A percentile compares a stretch with the other conserved stretches of the same genome.
These are phyloP conservation scores for Sparassis latifolia DNA, from an alignment of 1,284 basidiomycete genomes.

Conservation along the genomic window DNA sequence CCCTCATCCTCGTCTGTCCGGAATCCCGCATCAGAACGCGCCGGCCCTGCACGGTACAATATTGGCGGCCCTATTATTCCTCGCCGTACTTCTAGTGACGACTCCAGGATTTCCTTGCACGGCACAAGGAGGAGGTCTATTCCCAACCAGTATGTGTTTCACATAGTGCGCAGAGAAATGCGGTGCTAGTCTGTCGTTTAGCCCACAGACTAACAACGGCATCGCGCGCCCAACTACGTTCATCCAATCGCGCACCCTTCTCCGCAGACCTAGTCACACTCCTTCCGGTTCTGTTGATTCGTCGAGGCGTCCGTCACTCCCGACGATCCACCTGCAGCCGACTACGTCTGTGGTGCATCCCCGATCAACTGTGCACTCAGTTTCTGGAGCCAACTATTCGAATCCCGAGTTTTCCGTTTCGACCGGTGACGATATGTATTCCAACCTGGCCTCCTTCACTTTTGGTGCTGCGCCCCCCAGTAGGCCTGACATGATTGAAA, in stretches of 20 bases:
- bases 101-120: slow-evolving; percentile 10
- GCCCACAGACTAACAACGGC: slow-evolving; percentile 14
- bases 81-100: slow-evolving; percentile 17
- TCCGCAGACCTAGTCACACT: slow-evolving; percentile 21
- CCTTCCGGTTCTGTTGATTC: slow-evolving; percentile 17
- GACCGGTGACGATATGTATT: slow-evolving; percentile 29
- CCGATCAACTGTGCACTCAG: no score
- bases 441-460: slow-evolving; percentile 31
- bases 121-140: slow-evolving; percentile 22
- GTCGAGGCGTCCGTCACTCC: slow-evolving; percentile 20
- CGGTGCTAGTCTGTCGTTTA: slow-evolving; percentile 1
- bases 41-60: slow-evolving; percentile 17
- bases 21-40: slow-evolving; percentile 18
- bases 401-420: no score
- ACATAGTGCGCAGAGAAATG: not conserved
- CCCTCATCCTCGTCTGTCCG: slow-evolving; percentile 16
- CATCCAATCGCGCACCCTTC: slow-evolving; percentile 11
- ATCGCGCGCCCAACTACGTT: slow-evolving; percentile 17
- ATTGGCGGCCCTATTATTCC: slow-evolving; percentile 22
- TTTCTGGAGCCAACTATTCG: no score
- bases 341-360: slow-evolving; percentile 9
- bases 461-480: slow-evolving; percentile 30
- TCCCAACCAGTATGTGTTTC: slow-evolving; percentile 22
- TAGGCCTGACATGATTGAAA: slow-evolving; percentile 19
- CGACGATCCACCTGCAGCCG: slow-evolving; percentile 21